Evolutionary conservation across 2,329 filamentous ascomycete species (phyloP).

Genomic region (Cryphonectria parasitica): DNA sequence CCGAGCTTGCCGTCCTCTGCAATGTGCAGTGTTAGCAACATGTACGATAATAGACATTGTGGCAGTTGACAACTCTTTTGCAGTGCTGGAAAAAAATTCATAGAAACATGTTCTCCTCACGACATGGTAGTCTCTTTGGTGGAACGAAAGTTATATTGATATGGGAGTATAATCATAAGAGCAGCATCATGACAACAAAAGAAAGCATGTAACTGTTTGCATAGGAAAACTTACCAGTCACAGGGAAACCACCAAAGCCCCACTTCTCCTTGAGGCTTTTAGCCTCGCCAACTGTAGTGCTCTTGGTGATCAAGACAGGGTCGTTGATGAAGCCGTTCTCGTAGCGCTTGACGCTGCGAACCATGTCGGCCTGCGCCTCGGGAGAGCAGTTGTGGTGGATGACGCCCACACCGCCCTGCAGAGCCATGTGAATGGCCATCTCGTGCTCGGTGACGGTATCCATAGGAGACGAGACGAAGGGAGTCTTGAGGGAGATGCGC

Average conservation of each 20-base stretch:
- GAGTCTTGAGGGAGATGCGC: constrained; percentile 93
- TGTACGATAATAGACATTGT: constrained; percentile 15
- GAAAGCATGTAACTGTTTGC: constrained; percentile 27
- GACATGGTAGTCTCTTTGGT: constrained; percentile 88
- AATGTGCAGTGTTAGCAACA: constrained; percentile 42
- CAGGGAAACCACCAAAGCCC: constrained; percentile 97
- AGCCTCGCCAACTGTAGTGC: constrained; percentile 87
- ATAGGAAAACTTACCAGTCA: constrained; percentile 78
- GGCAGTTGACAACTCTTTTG: not conserved
- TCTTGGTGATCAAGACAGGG: constrained; percentile 86
- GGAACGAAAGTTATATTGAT: constrained; percentile 99
- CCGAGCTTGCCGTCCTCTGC: constrained; percentile 88
- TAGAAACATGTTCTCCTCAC: constrained; percentile 69
- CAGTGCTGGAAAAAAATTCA: constrained; percentile 19
- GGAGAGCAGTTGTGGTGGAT: constrained; percentile 99
- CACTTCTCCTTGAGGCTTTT: constrained; percentile 95
- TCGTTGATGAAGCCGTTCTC: constrained; percentile 99
- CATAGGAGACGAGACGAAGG: constrained; percentile 97
- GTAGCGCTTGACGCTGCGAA: constrained; percentile 97
- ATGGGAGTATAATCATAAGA: constrained; percentile 77
- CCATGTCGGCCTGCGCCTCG: constrained; percentile 97
- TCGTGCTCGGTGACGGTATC: constrained; percentile 99
- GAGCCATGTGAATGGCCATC: constrained; percentile 97
- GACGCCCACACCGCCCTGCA: constrained; percentile 86
- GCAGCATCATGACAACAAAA: constrained; percentile 23